Evolutionary conservation across 805 yeast species (phyloP), one percentile per base, ranked within the genome.

Genomic region (Pichia ethanolica): DNA sequence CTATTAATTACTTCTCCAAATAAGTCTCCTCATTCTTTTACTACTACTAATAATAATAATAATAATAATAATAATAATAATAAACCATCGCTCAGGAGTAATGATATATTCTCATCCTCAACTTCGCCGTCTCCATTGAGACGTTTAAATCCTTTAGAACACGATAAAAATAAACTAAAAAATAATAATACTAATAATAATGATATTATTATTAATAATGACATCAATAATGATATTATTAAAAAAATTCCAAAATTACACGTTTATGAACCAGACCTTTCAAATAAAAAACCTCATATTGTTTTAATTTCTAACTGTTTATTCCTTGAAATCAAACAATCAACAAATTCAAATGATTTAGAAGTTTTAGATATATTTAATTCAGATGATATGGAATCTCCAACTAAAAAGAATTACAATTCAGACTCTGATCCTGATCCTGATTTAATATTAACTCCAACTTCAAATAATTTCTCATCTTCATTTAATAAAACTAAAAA

Each of bases 1-100:
- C 27, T 48, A 5, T 26, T 45, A 4, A 32, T 45, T 11, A 41
- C 34, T 35, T 45, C 51, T 0, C 51, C 51, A 25, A 41, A 40
- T n/a, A 35, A 33, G 3, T 20, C 20, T 20, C 20, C 20, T 20
- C 20, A 20, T 20, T 20, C 20, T 20, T 20, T 20, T 20, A 20
- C 20, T 20, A 20, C 2, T 20, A 20, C 2, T 20, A 20, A 20
- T 20, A 20, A 20, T 20, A 20, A 20, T 20, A 20, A 20, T 20
- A 20, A 20, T n/a, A 20, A 20, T 20, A 20, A 20, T 20, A 20
- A 20, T 20, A 20, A 20, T 20, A 20, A 20, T 20, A 20, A 20
- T 20, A 20, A 20, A 20, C 20, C 20, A 20, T 20, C 20, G 20
- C 20, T 20, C 20, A 20, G 20, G 20, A 20, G 20, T 20, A 20